A percentile compares a stretch with the other conserved stretches of the same genome.
Conservation (phyloP, 2,329 filamentous ascomycete genomes). For the Fusarium sublunatum region DNA sequence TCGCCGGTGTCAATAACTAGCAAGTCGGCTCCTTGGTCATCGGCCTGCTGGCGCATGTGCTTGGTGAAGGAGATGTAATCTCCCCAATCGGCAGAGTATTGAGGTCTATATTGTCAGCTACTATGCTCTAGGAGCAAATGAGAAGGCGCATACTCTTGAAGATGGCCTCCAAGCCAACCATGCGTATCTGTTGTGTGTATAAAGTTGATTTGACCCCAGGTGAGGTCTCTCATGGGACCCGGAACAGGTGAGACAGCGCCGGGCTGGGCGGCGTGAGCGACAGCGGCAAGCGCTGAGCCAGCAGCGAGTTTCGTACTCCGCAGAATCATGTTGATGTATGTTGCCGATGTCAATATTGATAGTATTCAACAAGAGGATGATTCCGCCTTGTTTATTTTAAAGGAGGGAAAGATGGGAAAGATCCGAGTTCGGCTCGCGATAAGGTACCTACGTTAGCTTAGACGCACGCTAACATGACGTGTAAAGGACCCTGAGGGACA, state of each 20-base stretch:
- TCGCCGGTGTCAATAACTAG: conserved; percentile 97
- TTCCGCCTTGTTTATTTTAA: conserved; percentile 8
- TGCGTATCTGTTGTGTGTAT: conserved; percentile 97
- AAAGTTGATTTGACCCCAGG: conserved; percentile 96
- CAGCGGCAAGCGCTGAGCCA: conserved; percentile 50
- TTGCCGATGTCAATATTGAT: neutral
- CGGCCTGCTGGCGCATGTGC: conserved; percentile 82
- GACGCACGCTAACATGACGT: conserved; percentile 31
- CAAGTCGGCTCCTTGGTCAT: conserved; percentile 82
- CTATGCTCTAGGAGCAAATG: rapidly evolving
- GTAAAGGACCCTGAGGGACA: conserved; percentile 34
- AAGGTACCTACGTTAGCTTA: conserved; percentile 20
- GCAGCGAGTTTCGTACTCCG: conserved; percentile 40
- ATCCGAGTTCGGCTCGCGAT: conserved; percentile 33
- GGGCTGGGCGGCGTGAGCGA: conserved; percentile 73
- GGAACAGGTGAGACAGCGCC: conserved; percentile 80
- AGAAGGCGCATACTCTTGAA: conserved; percentile 76
- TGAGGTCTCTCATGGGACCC: conserved; percentile 83
- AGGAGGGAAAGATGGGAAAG: conserved; percentile 21
- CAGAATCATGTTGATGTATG: conserved; percentile 41
- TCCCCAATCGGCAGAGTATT: conserved; percentile 96
- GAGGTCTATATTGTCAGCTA: conserved; percentile 66
- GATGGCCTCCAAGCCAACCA: conserved; percentile 93
- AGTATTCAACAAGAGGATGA: conserved; percentile 12
- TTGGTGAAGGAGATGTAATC: conserved; percentile 95